phyloP scores from a whole-genome alignment of 2,329 filamentous ascomycete genomes.

The Pseudogymnoascus sp. region DNA sequence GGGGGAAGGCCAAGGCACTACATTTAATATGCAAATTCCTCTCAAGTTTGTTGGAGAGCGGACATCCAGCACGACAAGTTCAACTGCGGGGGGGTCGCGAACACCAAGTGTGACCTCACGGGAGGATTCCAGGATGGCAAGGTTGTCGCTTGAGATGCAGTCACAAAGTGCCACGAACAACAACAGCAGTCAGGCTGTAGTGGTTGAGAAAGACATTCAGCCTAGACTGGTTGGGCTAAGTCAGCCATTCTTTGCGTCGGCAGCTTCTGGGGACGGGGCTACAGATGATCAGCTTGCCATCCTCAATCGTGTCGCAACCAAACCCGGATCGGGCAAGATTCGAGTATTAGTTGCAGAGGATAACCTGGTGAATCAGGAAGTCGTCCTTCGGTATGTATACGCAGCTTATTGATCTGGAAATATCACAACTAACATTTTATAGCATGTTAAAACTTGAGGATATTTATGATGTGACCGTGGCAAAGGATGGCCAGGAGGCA shows the following conservation, averaged over 20 bases:
- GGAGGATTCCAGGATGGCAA: not conserved
- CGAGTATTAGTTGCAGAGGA: constrained; percentile 81
- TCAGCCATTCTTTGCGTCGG: constrained; percentile 62
- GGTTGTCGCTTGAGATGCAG: constrained; percentile 12
- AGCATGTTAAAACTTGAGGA: constrained; percentile 66
- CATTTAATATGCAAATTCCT: constrained; percentile 76
- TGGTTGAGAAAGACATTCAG: constrained; percentile 52
- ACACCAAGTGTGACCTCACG: not conserved
- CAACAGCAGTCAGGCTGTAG: constrained; percentile 17
- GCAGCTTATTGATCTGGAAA: constrained; percentile 24
- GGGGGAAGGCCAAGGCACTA: constrained; percentile 45
- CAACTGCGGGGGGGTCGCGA: not conserved
- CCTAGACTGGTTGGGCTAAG: constrained; percentile 76
- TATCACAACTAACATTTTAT: constrained; percentile 49
- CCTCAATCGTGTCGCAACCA: constrained; percentile 54
- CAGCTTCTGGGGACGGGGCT: constrained; percentile 14
- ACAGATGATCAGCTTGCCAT: constrained; percentile 54
- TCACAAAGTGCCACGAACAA: constrained; percentile 10
- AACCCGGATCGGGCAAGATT: constrained; percentile 53
- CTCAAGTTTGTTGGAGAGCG: constrained; percentile 65
- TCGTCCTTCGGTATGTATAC: constrained; percentile 40
- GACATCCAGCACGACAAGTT: constrained; percentile 29
- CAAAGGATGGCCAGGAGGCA: constrained; percentile 78
- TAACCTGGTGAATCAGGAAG: constrained; percentile 56
- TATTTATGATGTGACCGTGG: constrained; percentile 80